Evolutionary conservation across 2,329 filamentous ascomycete species (phyloP).

Genomic region (Clonostachys sp.): DNA sequence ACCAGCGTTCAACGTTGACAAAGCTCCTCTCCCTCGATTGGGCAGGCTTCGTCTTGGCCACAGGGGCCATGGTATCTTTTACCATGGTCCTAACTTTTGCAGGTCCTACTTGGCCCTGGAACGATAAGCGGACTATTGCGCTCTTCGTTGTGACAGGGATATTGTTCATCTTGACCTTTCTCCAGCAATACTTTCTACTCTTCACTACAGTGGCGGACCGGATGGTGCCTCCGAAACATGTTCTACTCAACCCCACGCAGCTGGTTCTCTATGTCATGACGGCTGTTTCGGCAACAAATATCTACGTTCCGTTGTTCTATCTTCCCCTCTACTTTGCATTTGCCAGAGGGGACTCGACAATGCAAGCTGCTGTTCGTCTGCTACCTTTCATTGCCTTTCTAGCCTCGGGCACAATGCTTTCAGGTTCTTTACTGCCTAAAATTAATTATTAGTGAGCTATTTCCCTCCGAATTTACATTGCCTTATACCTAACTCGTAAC

Average conservation of each 20-base stretch:
- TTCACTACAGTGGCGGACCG: too few relatives aligned
- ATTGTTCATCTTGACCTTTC: too few relatives aligned
- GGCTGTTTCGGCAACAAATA: conserved; percentile 18
- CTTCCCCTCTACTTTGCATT: conserved; percentile 47
- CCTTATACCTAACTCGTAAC: conserved; percentile 4
- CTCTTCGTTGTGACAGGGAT: too few relatives aligned
- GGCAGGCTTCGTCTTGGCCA: too few relatives aligned
- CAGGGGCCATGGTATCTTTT: too few relatives aligned
- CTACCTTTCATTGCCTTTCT: conserved; percentile 29
- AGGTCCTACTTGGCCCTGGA: too few relatives aligned
- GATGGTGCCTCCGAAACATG: conserved; percentile 21
- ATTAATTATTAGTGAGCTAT: conserved; percentile 18
- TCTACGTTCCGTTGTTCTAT: conserved; percentile 32
- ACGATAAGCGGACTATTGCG: too few relatives aligned
- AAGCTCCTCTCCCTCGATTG: too few relatives aligned
- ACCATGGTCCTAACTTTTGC: too few relatives aligned
- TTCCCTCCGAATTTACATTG: too few relatives aligned
- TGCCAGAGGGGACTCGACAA: conserved; percentile 26
- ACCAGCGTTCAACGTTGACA: too few relatives aligned
- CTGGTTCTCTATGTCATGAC: conserved; percentile 30
- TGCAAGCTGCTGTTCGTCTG: conserved; percentile 27
- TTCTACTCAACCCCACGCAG: conserved; percentile 23
- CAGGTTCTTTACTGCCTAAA: conserved; percentile 23
- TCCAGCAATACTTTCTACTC: too few relatives aligned
- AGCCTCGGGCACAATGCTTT: conserved; percentile 14